Conservation (phyloP, 1,284 basidiomycete genomes). For the Omphalotus olearius region DNA sequence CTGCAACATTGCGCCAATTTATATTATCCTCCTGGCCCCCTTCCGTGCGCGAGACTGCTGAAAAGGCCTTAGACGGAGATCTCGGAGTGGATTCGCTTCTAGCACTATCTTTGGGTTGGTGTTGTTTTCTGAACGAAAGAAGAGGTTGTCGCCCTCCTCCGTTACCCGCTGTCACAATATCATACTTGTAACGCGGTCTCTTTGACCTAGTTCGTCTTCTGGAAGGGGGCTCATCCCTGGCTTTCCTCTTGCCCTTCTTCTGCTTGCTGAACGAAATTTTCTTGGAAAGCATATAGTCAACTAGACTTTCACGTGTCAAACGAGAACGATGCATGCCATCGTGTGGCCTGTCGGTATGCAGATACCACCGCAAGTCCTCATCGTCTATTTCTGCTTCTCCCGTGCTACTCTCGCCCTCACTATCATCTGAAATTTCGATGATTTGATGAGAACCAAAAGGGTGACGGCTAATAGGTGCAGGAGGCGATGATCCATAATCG, state of each 20-base stretch:
- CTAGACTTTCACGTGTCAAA: conserved; percentile 36
- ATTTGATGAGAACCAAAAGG: conserved; percentile 12
- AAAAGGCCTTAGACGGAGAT: no score
- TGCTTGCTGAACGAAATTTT: conserved; percentile 27
- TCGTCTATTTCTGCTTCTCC: conserved; percentile 21
- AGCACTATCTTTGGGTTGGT: no score
- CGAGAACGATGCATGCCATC: conserved; percentile 11
- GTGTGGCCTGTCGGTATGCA: conserved; percentile 19
- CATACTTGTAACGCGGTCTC: conserved; percentile 21
- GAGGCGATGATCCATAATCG: background rate
- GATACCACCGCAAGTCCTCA: conserved; percentile 26
- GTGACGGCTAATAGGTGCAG: background rate
- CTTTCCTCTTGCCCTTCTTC: conserved; percentile 15
- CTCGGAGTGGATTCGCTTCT: no score
- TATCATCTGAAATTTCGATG: conserved; percentile 20
- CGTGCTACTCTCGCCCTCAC: background rate
- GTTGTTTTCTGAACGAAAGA: conserved; percentile 26
- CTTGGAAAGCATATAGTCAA: conserved; percentile 56
- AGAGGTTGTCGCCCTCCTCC: conserved; percentile 33
- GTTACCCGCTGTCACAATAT: conserved; percentile 34
- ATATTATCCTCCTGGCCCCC: background rate
- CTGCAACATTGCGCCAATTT: background rate
- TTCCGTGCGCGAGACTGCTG: background rate
- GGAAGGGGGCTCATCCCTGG: background rate
- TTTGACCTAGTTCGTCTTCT: conserved; percentile 12